Base-by-base conservation (phyloP, 2,329 filamentous ascomycete species). In the Alternaria sp. region DNA sequence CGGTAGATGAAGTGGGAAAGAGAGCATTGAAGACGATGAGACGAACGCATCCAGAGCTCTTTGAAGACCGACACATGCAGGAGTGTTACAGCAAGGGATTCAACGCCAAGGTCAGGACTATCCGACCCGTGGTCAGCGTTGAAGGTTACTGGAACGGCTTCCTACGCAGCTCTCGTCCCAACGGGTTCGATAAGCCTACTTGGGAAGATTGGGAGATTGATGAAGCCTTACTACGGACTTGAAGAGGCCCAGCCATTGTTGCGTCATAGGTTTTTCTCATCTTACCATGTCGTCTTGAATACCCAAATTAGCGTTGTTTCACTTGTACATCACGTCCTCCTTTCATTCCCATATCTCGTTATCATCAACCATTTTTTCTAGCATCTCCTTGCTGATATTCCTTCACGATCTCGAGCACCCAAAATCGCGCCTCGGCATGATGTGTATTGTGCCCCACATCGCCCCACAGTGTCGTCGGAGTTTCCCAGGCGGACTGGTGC, bases 1-100 rank as follows among this genome's bases (percentile, higher is more conserved):
- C 87, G 65, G 88, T 91, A 2, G 89, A 91, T 60, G 87, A 89
- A 49, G 88, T 90, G 41, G 88, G 88, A 0, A 86, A 85, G 49
- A 84, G 86, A 2, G 88, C 87, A 8, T 75, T 91, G 66, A 83
- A 82, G 60, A 83, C 83, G 26, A 85, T 90, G 86, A 82, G 84
- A 58, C 73, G 78, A 43, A 81, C 82, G 8, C 86, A 85, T 70
- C 86, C 87, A 0, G 83, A 86, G 25, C 76, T 90, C n/a, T 88
- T 89, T 63, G 79, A 81, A 26, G 76, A 83, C 25, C 75, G 74
- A 7, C 77, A 83, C 50, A 81, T 85, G 67, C 78, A 86, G 61
- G 84, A 87, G 71, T 82, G 80, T 64, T 87, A 84, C 82, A 83
- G 82, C 68, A 74, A 65, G 45, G 78, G 75, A 1, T 82, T 81